Conservation (phyloP, 257 asterid genomes). For the Solanum chiquidenum region DNA sequence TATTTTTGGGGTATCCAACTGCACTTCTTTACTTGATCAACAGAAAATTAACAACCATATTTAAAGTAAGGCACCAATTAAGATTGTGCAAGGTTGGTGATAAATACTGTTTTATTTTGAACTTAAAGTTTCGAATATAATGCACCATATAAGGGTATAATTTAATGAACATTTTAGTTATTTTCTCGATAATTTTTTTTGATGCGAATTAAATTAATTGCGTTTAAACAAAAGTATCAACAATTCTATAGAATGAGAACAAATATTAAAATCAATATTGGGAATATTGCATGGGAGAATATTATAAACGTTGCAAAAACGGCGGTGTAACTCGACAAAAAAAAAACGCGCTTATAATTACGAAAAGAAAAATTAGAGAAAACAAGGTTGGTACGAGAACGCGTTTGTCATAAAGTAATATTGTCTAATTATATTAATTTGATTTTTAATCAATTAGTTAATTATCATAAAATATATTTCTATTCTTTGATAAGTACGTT, state of each 20-base stretch:
- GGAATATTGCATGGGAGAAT: background rate
- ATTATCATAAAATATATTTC: background rate
- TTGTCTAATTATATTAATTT: background rate
- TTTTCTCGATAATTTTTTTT: no score
- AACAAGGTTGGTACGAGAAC: background rate
- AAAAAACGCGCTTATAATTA: background rate
- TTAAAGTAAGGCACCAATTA: background rate
- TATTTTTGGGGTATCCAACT: background rate
- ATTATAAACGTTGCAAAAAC: background rate
- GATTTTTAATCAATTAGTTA: background rate
- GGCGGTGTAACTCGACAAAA: background rate
- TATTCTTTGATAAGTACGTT: fast-evolving
- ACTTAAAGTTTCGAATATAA: background rate
- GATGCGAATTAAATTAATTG: no score
- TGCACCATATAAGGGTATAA: no score
- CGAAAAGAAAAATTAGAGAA: background rate
- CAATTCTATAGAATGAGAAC: background rate
- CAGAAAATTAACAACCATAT: background rate
- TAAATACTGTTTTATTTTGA: background rate
- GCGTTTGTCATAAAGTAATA: background rate
- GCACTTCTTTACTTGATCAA: background rate
- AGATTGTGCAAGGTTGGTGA: background rate
- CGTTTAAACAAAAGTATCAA: background rate
- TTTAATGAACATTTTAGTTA: no score
- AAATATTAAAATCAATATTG: background rate